A percentile compares a stretch with the other conserved stretches of the same genome.
phyloP scores from a whole-genome alignment of 805 yeast genomes.

The Candida mattraensis region DNA sequence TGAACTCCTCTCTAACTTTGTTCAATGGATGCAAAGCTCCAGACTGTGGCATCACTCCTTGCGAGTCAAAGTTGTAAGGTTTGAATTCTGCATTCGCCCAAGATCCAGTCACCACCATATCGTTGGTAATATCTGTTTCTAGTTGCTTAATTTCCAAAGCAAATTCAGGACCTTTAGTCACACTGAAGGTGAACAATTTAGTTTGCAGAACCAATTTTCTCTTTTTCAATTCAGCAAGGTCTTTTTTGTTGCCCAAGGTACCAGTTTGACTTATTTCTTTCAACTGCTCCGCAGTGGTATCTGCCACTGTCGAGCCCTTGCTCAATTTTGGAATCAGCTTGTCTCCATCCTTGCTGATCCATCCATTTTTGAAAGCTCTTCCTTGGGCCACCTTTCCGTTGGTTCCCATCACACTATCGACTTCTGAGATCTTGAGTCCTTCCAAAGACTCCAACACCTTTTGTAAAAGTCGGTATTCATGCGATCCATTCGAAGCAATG shows the following conservation, averaged over 20 bases:
- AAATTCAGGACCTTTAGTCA: slow-evolving; percentile 82
- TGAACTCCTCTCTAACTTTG: slow-evolving; percentile 96
- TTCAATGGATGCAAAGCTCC: slow-evolving; percentile 97
- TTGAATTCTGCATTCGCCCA: slow-evolving; percentile 88
- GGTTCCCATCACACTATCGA: slow-evolving; percentile 67
- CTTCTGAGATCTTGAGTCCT: slow-evolving; percentile 80
- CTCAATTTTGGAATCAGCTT: slow-evolving; percentile 63
- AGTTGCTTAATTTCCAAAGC: slow-evolving; percentile 74
- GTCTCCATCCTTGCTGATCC: slow-evolving; percentile 90
- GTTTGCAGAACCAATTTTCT: slow-evolving; percentile 77
- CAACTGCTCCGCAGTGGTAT: slow-evolving; percentile 65
- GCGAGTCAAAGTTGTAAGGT: slow-evolving; percentile 93
- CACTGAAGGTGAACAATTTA: slow-evolving; percentile 72
- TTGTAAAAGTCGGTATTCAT: slow-evolving; percentile 76
- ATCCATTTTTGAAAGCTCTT: slow-evolving; percentile 94
- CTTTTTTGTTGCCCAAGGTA: slow-evolving; percentile 55
- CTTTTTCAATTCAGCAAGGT: slow-evolving; percentile 83
- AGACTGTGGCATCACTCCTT: slow-evolving; percentile 80
- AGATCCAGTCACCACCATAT: slow-evolving; percentile 79
- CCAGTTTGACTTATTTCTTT: slow-evolving; percentile 57
- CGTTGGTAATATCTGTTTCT: slow-evolving; percentile 93
- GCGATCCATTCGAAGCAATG: slow-evolving; percentile 79
- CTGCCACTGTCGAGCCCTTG: slow-evolving; percentile 51
- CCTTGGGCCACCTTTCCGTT: slow-evolving; percentile 94
- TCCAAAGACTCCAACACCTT: slow-evolving; percentile 74